Evolutionary conservation across 192 early-diverging fungal species (phyloP).

Genomic region (Coemansia sp.): DNA sequence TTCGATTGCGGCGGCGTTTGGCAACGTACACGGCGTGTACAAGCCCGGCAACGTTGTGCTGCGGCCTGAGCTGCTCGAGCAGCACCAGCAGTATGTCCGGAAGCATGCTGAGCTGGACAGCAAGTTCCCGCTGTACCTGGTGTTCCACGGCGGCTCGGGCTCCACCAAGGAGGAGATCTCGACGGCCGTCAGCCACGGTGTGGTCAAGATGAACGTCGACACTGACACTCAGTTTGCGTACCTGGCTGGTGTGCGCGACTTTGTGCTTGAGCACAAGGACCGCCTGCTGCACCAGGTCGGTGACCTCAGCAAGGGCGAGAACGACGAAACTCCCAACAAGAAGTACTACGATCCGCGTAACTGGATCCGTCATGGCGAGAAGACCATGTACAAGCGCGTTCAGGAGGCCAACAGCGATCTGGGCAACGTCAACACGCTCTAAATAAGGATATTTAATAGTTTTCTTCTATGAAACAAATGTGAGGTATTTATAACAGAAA

Average conservation of each 20-base stretch:
- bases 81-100: conserved; percentile 83
- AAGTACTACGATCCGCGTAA: conserved; percentile 97
- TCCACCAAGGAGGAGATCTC: conserved; percentile 76
- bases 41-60: conserved; percentile 95
- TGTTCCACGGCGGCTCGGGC: conserved; percentile 98
- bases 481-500: too few relatives aligned
- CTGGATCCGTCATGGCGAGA: conserved; percentile 87
- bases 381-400: conserved; percentile 82
- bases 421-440: conserved; percentile 67
- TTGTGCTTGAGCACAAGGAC: conserved; percentile 83
- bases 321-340: conserved; percentile 89
- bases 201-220: conserved; percentile 99
- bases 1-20: conserved; percentile 95
- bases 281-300: conserved; percentile 92
- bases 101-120: conserved; percentile 59
- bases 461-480: conserved; percentile 1
- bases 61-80: conserved; percentile 86
- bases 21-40: conserved; percentile 96
- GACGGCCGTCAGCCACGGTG: conserved; percentile 78
- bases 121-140: conserved; percentile 83
- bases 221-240: conserved; percentile 99
- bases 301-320: conserved; percentile 86
- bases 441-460: conserved; percentile 14
- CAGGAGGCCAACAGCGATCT: conserved; percentile 77
- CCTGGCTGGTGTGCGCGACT: conserved; percentile 83